Base-by-base conservation (phyloP, 169 alveolate genomes). In the Haemoproteus tartakovskyi region DNA sequence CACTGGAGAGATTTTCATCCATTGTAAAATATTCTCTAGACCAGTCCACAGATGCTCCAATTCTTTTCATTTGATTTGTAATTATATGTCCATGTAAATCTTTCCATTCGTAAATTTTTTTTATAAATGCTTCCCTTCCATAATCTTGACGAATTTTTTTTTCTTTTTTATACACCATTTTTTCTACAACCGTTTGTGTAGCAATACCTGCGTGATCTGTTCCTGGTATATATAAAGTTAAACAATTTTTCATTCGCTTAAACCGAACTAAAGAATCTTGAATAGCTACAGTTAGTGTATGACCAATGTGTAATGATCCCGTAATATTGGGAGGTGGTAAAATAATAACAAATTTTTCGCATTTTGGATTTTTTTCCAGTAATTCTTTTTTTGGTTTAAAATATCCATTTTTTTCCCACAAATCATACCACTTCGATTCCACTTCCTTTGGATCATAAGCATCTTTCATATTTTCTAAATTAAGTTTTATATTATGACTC, bases 241-340 rank as follows among this genome's bases (percentile, higher is more conserved):
- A 91, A 63, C 93, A 94, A 6, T 99, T 99, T 33, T 88, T 85
- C 98, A 96, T 94, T 70, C 99, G 92, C 86, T 96, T 93, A 94
- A 98, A 96, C 64, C 99, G 85, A 16, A 97, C 92, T 50, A 98
- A 87, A 16, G 98, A 85, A 83, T 97, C 99, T 80, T 98, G 99
- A 36, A 98, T 97, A 8, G 99, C 98, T 16, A 95, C 92, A 70
- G 99, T 98, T 60, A 98, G 88, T 0, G 99, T 98, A 85, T 98
- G 99, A 6, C 99, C 99, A 60, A 98, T 89, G 85, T 98, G 99
- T 21, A 98, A 90, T 29, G 97, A 92, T n/a, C 99, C 99, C 3
- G 99, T 98, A 21, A 98, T 99, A 80, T 98, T 97, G 2, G 99
- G 99, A 11, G 99, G 99, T 6, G 99, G 99, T 18, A 98, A 91